These are phyloP conservation scores for Sclerotinia spermophila DNA, from an alignment of 2,329 filamentous ascomycete species.

Conservation along the genomic window DNA sequence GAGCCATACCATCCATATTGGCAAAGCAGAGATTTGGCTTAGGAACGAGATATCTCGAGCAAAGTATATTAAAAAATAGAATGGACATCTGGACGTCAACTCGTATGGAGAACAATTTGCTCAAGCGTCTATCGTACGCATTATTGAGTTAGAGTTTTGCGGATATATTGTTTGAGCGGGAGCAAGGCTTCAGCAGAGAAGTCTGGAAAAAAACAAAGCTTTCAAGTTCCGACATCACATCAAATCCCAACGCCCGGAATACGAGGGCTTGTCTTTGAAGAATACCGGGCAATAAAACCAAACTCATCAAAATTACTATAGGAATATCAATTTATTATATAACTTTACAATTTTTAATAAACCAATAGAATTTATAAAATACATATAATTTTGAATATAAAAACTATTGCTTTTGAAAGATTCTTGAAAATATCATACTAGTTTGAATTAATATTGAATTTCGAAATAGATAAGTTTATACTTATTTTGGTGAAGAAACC, in stretches of 20 bases:
- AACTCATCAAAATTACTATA: too few relatives aligned
- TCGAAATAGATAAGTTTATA: too few relatives aligned
- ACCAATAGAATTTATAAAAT: too few relatives aligned
- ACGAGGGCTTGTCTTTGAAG: too few relatives aligned
- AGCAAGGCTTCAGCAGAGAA: neutral
- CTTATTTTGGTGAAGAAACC: too few relatives aligned
- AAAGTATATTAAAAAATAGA: neutral
- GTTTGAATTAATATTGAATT: too few relatives aligned
- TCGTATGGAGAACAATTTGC: neutral
- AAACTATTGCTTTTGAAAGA: too few relatives aligned
- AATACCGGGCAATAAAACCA: too few relatives aligned
- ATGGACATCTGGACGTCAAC: neutral
- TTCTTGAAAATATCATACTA: too few relatives aligned
- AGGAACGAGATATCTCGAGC: neutral
- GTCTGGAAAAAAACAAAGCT: neutral
- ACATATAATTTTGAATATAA: too few relatives aligned
- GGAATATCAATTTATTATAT: too few relatives aligned
- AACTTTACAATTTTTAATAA: too few relatives aligned
- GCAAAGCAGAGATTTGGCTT: neutral
- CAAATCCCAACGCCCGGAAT: neutral
- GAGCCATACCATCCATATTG: neutral
- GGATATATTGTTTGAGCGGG: neutral
- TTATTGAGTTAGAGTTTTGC: neutral
- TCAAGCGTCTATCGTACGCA: neutral
- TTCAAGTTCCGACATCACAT: neutral